Evolutionary conservation across 2,329 filamentous ascomycete genomes (phyloP).

Genomic region (Colletotrichum sojae): DNA sequence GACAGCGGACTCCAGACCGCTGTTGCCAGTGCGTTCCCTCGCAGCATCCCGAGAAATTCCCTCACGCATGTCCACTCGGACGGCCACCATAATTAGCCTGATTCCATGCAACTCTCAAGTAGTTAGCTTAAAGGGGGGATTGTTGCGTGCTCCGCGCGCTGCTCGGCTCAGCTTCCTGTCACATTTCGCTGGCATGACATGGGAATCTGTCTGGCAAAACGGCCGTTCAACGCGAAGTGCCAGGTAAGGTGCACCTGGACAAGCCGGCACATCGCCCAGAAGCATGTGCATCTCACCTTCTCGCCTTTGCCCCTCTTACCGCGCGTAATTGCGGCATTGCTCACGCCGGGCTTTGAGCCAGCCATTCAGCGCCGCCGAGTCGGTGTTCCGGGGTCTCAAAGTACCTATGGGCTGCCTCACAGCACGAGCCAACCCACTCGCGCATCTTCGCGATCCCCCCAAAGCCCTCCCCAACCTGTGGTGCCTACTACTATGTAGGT

Average conservation of each 20-base stretch:
- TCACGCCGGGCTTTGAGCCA: neutral
- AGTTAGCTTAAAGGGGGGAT: constrained; percentile 25
- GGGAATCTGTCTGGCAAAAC: constrained; percentile 15
- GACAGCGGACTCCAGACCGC: constrained; percentile 28
- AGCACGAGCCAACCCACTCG: constrained; percentile 8
- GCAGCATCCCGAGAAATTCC: constrained; percentile 38
- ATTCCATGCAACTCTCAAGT: constrained; percentile 30
- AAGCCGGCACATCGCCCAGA: constrained; percentile 23
- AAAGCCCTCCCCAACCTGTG: neutral
- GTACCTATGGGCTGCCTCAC: constrained; percentile 36
- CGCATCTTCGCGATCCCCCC: neutral
- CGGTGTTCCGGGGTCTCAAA: neutral
- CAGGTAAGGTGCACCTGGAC: constrained; percentile 3
- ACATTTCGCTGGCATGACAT: constrained; percentile 32
- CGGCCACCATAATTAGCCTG: constrained; percentile 37
- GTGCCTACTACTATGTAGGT: constrained; percentile 3
- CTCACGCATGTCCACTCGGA: constrained; percentile 39
- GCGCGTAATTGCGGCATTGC: constrained; percentile 26
- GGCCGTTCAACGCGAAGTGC: constrained; percentile 11
- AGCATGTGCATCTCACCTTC: constrained; percentile 31
- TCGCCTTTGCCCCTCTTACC: neutral
- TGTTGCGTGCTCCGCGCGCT: constrained; percentile 16
- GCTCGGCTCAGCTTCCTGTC: constrained; percentile 24
- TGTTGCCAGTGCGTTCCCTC: constrained; percentile 12
- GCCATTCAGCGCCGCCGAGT: neutral